Evolutionary conservation across 345 rosid species (phyloP).

Genomic region (Lepidium sativum): DNA sequence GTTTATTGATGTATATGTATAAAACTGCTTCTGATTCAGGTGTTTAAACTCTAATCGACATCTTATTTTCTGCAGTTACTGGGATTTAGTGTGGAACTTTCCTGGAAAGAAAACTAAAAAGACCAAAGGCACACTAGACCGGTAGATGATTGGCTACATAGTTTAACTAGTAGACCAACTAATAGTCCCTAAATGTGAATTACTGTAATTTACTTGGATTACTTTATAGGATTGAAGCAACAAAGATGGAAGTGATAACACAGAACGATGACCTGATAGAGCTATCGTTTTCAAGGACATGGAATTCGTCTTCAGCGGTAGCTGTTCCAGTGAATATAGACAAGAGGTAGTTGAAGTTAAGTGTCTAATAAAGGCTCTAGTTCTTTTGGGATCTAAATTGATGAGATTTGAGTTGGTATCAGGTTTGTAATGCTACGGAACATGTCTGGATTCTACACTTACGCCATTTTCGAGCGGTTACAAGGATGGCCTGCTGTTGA

Average conservation of each 20-base stretch:
- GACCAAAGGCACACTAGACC: slow-evolving; percentile 27
- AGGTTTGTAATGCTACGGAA: slow-evolving; percentile 76
- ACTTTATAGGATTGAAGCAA: slow-evolving; percentile 46
- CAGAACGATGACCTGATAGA: slow-evolving; percentile 52
- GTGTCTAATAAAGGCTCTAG: not conserved
- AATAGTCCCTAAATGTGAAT: not conserved
- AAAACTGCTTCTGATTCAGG: not conserved
- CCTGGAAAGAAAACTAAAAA: slow-evolving; percentile 24
- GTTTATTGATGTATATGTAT: not conserved
- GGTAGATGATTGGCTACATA: not conserved
- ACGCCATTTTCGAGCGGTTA: slow-evolving; percentile 63
- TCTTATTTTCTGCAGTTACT: slow-evolving; percentile 14
- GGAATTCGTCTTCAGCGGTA: slow-evolving; percentile 38
- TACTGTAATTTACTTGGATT: not conserved
- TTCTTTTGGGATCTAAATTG: not conserved
- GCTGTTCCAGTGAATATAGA: slow-evolving; percentile 56
- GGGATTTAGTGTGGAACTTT: slow-evolving; percentile 31
- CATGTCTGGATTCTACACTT: slow-evolving; percentile 75
- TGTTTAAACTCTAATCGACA: not conserved
- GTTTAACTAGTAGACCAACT: not conserved
- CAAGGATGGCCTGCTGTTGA: slow-evolving; percentile 77
- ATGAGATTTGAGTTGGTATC: not conserved
- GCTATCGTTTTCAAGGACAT: slow-evolving; percentile 49
- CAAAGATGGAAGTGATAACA: slow-evolving; percentile 39
- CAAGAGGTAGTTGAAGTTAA: slow-evolving; percentile 36